Percentiles rank a stretch among this genome's conserved stretches.
These are phyloP conservation scores for Gynochthodes officinalis DNA, from an alignment of 257 asterid species.

Conservation along the genomic window DNA sequence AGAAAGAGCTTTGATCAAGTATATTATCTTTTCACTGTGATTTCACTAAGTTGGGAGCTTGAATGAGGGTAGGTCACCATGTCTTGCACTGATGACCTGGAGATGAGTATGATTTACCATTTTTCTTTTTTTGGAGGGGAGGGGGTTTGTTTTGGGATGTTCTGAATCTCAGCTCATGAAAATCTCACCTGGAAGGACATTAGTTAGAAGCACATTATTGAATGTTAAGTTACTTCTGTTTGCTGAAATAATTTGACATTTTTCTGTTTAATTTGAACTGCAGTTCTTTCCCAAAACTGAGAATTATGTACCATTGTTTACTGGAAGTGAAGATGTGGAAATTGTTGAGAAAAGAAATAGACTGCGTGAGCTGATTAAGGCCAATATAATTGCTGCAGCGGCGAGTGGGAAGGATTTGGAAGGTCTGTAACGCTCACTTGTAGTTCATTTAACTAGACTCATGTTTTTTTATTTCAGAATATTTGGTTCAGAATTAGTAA, in stretches of 20 bases:
- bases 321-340: slow-evolving; percentile 78
- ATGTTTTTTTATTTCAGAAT: not conserved
- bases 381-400: slow-evolving; percentile 76
- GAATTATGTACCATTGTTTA: slow-evolving; percentile 73
- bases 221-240: not conserved
- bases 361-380: slow-evolving; percentile 73
- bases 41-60: not conserved
- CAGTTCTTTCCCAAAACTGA: slow-evolving; percentile 98
- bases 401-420: slow-evolving; percentile 98
- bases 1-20: not conserved
- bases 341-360: slow-evolving; percentile 62
- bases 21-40: not conserved
- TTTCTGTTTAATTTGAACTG: slow-evolving; percentile 23
- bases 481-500: not conserved
- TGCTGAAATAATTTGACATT: not conserved
- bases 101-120: too few species aligned
- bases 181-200: not conserved
- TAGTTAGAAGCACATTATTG: not conserved
- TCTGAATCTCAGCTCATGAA: not conserved
- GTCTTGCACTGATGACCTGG: not conserved
- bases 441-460: not conserved
- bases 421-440: slow-evolving; percentile 40
- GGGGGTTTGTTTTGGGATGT: too few species aligned
- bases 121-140: too few species aligned
- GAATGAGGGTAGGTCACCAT: not conserved